Evolutionary conservation across 2,329 filamentous ascomycete species (phyloP), one percentile per base, ranked within the genome.

Genomic region (Xylaria sp.): DNA sequence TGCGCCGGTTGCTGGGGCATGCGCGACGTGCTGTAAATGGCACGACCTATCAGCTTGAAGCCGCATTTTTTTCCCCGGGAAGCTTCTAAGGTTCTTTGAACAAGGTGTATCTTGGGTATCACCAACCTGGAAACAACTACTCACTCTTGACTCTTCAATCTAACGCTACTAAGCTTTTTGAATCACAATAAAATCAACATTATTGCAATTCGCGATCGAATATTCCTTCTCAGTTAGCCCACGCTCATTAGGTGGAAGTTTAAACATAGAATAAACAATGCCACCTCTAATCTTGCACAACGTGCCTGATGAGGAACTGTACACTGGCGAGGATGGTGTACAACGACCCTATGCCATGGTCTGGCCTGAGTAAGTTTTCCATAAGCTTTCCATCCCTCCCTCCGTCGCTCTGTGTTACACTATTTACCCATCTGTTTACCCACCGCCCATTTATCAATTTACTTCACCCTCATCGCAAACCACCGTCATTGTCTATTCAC

Each of bases 251-350:
- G 31, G 54, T 41, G n/a, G 33, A 39, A 57, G n/a, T 36, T 31
- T 51, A 55, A 31, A 55, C 69, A 69, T 15, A 58, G 58, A 68
- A 66, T 64, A 77, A 66, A 78, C 71, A 72, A 91, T 90, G 88
- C 86, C 88, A 66, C 89, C 89, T 73, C 82, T 91, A 67, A 90
- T 91, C 75, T 82, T 91, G 41, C 89, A 91, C 77, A 91, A 90
- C 77, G 89, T 91, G 71, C 89, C 89, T 66, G 89, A 91, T 72
- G 89, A 91, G 60, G 89, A 91, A 77, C 86, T 89, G 59, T 91
- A 90, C 77, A 81, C 88, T 6, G 89, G 89, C 66, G 88, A 90
- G 62, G 89, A 91, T 80, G 89, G 89, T 70, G 78, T 91, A 71
- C 87, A 88, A 78, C 82, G 89, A 70, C 89, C 89, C 1, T 91